Percentiles rank a stretch among this genome's conserved stretches.
Conservation (phyloP, 768 basidiomycete species). For the Suillus subluteus region DNA sequence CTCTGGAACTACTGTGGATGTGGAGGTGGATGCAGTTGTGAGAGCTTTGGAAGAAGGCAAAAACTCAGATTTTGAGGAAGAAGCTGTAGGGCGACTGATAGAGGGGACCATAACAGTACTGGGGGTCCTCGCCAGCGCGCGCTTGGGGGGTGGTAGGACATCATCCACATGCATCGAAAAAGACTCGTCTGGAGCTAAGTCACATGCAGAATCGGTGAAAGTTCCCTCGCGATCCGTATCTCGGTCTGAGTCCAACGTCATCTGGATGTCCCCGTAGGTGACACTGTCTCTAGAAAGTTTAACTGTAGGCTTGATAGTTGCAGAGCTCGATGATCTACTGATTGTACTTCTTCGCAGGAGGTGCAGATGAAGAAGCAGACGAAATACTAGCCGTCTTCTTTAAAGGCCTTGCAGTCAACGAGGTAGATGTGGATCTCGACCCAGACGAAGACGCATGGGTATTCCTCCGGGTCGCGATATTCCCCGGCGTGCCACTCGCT, state of each 20-base stretch:
- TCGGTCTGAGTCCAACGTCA: neutral
- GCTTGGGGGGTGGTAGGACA: neutral
- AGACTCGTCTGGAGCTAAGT: neutral
- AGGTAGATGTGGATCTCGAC: neutral
- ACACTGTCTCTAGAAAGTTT: neutral
- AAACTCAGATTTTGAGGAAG: neutral
- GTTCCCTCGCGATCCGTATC: neutral
- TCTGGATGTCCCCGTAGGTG: neutral
- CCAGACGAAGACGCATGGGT: neutral
- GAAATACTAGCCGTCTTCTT: neutral
- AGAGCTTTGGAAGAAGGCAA: neutral
- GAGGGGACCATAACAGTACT: neutral
- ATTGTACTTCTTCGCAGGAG: neutral
- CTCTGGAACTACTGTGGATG: neutral
- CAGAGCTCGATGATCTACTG: constrained; percentile 1
- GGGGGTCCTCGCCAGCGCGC: neutral
- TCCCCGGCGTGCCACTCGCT: constrained; percentile 8
- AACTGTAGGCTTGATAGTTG: neutral
- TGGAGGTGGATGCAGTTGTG: neutral
- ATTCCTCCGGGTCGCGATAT: neutral
- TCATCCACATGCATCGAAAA: constrained; percentile 3
- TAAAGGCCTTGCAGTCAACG: neutral
- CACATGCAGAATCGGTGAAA: neutral
- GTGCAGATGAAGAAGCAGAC: neutral
- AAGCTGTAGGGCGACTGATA: no score